Conservation (phyloP, 495 filamentous ascomycete genomes). For the Lophiostoma macrostomum region DNA sequence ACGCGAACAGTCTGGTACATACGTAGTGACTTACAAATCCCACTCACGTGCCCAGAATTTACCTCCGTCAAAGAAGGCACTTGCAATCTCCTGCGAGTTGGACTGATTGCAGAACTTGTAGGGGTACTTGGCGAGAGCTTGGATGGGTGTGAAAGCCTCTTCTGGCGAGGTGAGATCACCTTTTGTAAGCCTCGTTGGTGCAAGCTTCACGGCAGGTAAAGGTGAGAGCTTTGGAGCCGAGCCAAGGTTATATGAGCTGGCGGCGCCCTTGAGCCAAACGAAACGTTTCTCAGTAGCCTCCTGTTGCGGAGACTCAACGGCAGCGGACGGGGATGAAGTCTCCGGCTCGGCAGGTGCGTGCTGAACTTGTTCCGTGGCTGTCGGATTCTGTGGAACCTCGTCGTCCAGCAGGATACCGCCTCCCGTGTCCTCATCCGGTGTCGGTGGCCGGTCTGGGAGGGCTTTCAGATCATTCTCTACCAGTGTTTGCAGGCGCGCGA, state of each 20-base stretch:
- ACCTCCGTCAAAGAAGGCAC: conserved; percentile 53
- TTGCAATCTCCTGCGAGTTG: conserved; percentile 49
- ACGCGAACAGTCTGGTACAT: no score
- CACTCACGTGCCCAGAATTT: conserved; percentile 61
- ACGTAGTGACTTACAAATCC: conserved; percentile 67
- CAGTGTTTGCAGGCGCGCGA: conserved; percentile 15
- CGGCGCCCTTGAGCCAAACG: conserved; percentile 9
- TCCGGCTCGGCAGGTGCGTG: no score
- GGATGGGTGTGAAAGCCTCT: conserved; percentile 56
- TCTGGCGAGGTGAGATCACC: conserved; percentile 17
- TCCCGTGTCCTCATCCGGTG: not conserved
- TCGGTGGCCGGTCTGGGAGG: conserved; percentile 8
- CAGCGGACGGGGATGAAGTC: no score
- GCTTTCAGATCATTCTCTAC: conserved; percentile 14
- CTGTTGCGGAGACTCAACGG: not conserved
- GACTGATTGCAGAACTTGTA: conserved; percentile 54
- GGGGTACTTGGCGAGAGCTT: conserved; percentile 57
- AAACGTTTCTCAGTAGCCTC: conserved; percentile 13
- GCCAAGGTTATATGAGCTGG: conserved; percentile 11
- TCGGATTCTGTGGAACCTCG: no score
- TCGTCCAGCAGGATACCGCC: not conserved
- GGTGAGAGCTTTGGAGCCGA: not conserved
- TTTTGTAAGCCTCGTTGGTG: conserved; percentile 4
- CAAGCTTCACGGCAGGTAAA: conserved; percentile 1
- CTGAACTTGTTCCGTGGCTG: no score